These are phyloP conservation scores for Candida caryicola DNA, from an alignment of 805 yeast genomes.

Conservation along the genomic window DNA sequence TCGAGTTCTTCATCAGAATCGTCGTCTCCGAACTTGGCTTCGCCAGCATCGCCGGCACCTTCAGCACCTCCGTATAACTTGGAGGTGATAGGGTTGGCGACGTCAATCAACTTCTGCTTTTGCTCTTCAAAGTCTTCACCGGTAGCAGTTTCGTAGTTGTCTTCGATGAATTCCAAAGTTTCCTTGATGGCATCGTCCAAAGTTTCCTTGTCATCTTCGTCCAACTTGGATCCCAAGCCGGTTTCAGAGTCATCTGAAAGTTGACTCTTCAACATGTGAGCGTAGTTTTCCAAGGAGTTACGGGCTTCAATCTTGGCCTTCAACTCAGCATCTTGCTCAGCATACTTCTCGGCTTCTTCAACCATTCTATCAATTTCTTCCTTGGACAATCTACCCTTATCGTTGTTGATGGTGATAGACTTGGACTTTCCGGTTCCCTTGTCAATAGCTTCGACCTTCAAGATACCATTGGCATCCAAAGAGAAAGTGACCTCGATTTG, in stretches of 20 bases:
- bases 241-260: conserved; percentile 34
- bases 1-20: conserved; percentile 44
- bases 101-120: conserved; percentile 72
- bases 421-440: conserved; percentile 98
- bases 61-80: conserved; percentile 61
- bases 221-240: conserved; percentile 71
- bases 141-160: conserved; percentile 78
- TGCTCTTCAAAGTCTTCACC: conserved; percentile 93
- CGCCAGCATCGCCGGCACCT: conserved; percentile 41
- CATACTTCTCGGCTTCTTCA: conserved; percentile 91
- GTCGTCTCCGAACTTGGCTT: conserved; percentile 39
- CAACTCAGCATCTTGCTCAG: conserved; percentile 45
- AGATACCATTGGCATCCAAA: conserved; percentile 99
- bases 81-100: conserved; percentile 89
- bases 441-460: conserved; percentile 98
- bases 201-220: conserved; percentile 88
- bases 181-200: conserved; percentile 85
- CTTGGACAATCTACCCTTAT: conserved; percentile 95
- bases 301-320: conserved; percentile 42
- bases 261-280: conserved; percentile 48
- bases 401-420: conserved; percentile 98
- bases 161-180: conserved; percentile 84
- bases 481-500: conserved; percentile 98
- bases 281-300: conserved; percentile 46
- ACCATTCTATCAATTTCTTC: conserved; percentile 98